Evolutionary conservation across 768 basidiomycete genomes (phyloP).

Genomic region (Tricholoma matsutake): DNA sequence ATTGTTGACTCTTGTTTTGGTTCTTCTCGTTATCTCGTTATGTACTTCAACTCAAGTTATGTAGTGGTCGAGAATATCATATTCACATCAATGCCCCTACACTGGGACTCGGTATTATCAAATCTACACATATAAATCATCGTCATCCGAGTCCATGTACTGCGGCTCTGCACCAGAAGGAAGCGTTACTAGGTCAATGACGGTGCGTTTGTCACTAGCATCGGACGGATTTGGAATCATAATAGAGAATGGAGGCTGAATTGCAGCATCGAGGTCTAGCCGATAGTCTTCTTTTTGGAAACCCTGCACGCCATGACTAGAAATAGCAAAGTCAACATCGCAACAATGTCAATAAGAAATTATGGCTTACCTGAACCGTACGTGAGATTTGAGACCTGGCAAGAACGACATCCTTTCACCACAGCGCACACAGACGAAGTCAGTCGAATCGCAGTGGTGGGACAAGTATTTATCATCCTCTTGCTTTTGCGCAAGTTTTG

Average conservation of each 20-base stretch:
- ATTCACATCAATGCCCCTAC: background rate
- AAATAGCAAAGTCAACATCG: background rate
- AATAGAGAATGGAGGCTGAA: conserved; percentile 21
- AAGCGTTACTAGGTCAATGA: background rate
- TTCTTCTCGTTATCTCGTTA: background rate
- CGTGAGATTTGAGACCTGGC: conserved; percentile 10
- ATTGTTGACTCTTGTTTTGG: conserved; percentile 10
- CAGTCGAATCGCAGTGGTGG: conserved; percentile 1
- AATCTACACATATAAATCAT: background rate
- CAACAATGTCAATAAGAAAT: background rate
- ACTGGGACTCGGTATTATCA: background rate
- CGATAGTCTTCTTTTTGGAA: conserved; percentile 16
- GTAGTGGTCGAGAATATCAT: too few relatives aligned
- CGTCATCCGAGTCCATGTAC: background rate
- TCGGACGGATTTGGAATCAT: conserved; percentile 12
- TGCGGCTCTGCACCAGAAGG: background rate
- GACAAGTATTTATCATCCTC: conserved; percentile 8
- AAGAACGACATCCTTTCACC: conserved; percentile 9
- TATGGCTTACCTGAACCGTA: conserved; percentile 12
- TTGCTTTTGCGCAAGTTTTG: conserved; percentile 15
- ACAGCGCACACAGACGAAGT: conserved; percentile 16
- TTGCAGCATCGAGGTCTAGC: conserved; percentile 18
- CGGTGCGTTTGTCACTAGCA: background rate
- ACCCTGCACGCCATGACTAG: conserved; percentile 15
- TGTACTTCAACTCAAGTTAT: too few relatives aligned